These are phyloP conservation scores for Hypoxylon trugodes DNA, from an alignment of 495 filamentous ascomycete species.

Conservation along the genomic window DNA sequence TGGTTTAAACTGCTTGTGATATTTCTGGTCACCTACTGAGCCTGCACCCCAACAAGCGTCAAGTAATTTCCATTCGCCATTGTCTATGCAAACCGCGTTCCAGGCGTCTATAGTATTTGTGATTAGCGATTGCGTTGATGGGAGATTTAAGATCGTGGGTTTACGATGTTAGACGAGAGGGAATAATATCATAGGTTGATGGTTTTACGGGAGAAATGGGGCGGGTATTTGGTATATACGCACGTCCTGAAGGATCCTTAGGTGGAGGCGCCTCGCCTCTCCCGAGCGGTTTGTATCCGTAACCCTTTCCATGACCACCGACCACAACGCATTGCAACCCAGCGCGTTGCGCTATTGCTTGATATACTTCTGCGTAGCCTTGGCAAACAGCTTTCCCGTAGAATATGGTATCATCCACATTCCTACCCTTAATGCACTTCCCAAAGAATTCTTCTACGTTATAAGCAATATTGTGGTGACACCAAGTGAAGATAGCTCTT, in stretches of 20 bases:
- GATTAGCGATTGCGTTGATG: constrained; percentile 37
- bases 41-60: constrained; percentile 96
- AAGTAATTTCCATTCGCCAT: constrained; percentile 88
- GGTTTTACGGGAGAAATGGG: not conserved
- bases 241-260: constrained; percentile 55
- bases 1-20: constrained; percentile 73
- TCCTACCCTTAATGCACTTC: constrained; percentile 67
- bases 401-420: constrained; percentile 71
- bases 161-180: not conserved
- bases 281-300: constrained; percentile 65
- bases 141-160: not conserved
- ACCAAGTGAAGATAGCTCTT: constrained; percentile 90
- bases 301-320: constrained; percentile 87
- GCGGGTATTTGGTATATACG: not conserved
- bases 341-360: constrained; percentile 73
- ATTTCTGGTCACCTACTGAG: constrained; percentile 60
- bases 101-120: constrained; percentile 68
- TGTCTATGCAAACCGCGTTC: constrained; percentile 90
- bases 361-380: constrained; percentile 88
- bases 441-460: constrained; percentile 80
- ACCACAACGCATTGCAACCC: constrained; percentile 78
- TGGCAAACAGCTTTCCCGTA: constrained; percentile 87
- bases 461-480: constrained; percentile 92
- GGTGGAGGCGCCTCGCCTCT: constrained; percentile 67
- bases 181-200: not conserved